These are phyloP conservation scores for Kazachstania sp. DNA, from an alignment of 1,139 yeast genomes.

Conservation along the genomic window DNA sequence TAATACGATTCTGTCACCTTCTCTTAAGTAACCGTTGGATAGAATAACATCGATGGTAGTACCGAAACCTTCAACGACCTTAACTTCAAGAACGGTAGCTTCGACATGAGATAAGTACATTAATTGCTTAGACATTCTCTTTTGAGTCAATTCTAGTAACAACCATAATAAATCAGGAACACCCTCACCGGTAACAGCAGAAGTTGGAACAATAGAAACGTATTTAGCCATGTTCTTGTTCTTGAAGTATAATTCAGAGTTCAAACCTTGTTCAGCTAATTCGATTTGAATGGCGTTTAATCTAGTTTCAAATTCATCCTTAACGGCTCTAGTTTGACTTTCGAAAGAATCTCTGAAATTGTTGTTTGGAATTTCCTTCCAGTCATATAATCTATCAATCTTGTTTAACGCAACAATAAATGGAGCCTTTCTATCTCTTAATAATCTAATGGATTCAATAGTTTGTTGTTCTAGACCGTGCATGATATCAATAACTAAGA, in stretches of 20 bases:
- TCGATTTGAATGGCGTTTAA: slow-evolving; percentile 80
- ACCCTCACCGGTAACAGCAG: slow-evolving; percentile 99
- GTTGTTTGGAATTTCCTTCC: slow-evolving; percentile 85
- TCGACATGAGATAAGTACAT: slow-evolving; percentile 86
- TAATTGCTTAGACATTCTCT: slow-evolving; percentile 97
- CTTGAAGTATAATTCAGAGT: slow-evolving; percentile 91
- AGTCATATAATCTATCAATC: slow-evolving; percentile 92
- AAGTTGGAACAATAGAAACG: slow-evolving; percentile 95
- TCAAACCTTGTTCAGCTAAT: slow-evolving; percentile 95
- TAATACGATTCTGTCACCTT: slow-evolving; percentile 89
- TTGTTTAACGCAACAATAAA: slow-evolving; percentile 94
- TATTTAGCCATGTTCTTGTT: slow-evolving; percentile 88
- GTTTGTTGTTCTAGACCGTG: slow-evolving; percentile 99
- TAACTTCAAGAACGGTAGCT: slow-evolving; percentile 96
- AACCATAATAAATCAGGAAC: slow-evolving; percentile 97
- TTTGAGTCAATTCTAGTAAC: slow-evolving; percentile 88
- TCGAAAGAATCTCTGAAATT: slow-evolving; percentile 91
- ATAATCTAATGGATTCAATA: slow-evolving; percentile 79
- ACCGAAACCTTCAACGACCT: slow-evolving; percentile 98
- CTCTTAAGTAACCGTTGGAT: slow-evolving; percentile 87
- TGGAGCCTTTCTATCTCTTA: slow-evolving; percentile 96
- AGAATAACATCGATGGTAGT: slow-evolving; percentile 96
- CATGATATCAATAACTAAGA: slow-evolving; percentile 95
- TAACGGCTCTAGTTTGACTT: slow-evolving; percentile 74
- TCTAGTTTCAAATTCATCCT: slow-evolving; percentile 85